These are phyloP conservation scores for Plasmodium gaboni DNA, from an alignment of 169 alveolate species.

Conservation along the genomic window DNA sequence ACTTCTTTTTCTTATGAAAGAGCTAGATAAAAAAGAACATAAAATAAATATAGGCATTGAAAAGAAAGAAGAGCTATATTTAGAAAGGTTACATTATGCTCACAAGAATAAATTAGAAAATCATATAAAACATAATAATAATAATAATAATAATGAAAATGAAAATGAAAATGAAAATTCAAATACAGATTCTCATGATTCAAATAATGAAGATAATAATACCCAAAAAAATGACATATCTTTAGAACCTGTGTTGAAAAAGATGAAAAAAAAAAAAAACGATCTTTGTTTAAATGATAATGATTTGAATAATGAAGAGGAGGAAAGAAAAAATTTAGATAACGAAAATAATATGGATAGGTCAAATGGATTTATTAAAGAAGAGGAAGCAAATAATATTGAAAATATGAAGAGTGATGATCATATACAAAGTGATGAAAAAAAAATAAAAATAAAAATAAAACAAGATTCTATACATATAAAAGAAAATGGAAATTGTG, in stretches of 20 bases:
- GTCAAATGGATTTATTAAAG: too few species aligned
- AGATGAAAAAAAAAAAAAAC: not conserved
- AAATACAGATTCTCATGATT: not conserved
- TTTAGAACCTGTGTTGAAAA: not conserved
- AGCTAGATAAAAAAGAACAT: constrained; percentile 43
- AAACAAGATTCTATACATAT: not conserved
- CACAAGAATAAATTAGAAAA: constrained; percentile 9
- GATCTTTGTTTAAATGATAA: not conserved
- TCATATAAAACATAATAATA: constrained; percentile 9
- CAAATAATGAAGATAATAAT: too few species aligned
- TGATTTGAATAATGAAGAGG: not conserved
- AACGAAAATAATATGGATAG: too few species aligned
- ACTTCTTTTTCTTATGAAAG: constrained; percentile 59
- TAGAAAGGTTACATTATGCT: constrained; percentile 15
- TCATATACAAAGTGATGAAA: not conserved
- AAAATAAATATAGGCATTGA: constrained; percentile 19
- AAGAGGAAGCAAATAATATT: too few species aligned
- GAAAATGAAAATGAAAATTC: not conserved
- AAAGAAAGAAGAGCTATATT: constrained; percentile 59
- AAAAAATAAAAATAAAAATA: constrained; percentile 2
- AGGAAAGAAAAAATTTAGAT: too few species aligned
- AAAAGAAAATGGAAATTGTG: not conserved
- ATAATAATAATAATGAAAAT: not conserved
- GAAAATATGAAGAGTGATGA: too few species aligned
- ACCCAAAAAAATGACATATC: not conserved